phyloP scores from a whole-genome alignment of 257 asterid genomes.

The Capsicum baccatum region DNA sequence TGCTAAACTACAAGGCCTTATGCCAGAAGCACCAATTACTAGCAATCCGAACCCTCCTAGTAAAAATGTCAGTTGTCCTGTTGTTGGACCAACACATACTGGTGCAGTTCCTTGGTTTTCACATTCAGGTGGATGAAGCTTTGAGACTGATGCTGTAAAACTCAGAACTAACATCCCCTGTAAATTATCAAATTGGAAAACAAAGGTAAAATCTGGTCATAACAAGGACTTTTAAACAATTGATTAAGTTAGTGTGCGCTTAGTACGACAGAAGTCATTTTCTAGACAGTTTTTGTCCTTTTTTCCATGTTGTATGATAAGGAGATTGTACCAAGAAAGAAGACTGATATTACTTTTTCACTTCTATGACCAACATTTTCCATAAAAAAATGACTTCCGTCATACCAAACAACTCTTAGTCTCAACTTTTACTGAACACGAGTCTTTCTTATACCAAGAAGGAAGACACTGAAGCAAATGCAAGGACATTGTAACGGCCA shows the following conservation, averaged over 20 bases:
- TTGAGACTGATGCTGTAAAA: constrained; percentile 38
- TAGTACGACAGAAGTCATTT: background rate
- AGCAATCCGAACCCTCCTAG: constrained; percentile 34
- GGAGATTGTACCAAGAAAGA: background rate
- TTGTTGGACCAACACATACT: constrained; percentile 34
- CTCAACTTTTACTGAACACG: background rate
- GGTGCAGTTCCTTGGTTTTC: background rate
- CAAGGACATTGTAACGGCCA: constrained; percentile 46
- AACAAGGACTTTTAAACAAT: background rate
- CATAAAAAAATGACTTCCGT: background rate
- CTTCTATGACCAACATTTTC: background rate
- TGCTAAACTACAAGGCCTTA: constrained; percentile 48
- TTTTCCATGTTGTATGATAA: constrained; percentile 11
- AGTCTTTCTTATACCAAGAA: constrained; percentile 34
- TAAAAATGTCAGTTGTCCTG: constrained; percentile 41
- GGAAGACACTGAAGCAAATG: constrained; percentile 40
- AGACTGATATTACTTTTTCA: background rate
- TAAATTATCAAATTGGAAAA: background rate
- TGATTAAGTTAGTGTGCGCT: background rate
- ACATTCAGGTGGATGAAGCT: constrained; percentile 42
- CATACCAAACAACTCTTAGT: background rate
- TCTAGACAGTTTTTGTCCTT: background rate
- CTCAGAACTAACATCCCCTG: constrained; percentile 48
- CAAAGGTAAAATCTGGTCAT: background rate
- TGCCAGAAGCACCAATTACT: constrained; percentile 43